A percentile compares a stretch with the other conserved stretches of the same genome.
phyloP scores from a whole-genome alignment of 2,329 filamentous ascomycete genomes.

The Leptographium lundbergii region DNA sequence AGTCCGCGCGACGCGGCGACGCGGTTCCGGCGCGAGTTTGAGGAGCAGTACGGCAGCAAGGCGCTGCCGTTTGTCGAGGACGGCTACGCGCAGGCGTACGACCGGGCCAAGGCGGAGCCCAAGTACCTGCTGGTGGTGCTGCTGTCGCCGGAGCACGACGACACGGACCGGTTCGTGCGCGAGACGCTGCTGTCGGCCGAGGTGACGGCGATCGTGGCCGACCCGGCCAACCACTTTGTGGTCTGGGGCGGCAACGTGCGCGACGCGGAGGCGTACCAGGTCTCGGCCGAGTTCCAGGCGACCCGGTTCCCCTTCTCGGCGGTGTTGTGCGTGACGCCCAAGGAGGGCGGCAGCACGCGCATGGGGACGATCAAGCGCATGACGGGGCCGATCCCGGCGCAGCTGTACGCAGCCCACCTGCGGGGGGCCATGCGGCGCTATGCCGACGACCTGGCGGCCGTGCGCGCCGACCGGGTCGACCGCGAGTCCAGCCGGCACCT shows the following conservation, averaged over 20 bases:
- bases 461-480: constrained; percentile 63
- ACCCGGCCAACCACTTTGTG: constrained; percentile 66
- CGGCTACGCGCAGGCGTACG: constrained; percentile 83
- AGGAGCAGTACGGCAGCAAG: constrained; percentile 75
- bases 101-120: constrained; percentile 78
- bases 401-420: constrained; percentile 65
- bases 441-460: constrained; percentile 58
- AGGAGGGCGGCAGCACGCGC: constrained; percentile 54
- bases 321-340: constrained; percentile 76
- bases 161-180: constrained; percentile 68
- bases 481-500: constrained; percentile 72
- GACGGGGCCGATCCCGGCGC: constrained; percentile 55
- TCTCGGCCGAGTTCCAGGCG: constrained; percentile 73
- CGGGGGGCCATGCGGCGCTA: constrained; percentile 62
- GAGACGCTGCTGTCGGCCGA: constrained; percentile 70
- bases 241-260: constrained; percentile 89
- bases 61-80: constrained; percentile 70
- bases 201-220: constrained; percentile 60
- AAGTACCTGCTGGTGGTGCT: constrained; percentile 86
- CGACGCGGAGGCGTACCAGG: constrained; percentile 89
- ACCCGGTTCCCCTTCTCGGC: constrained; percentile 89
- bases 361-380: constrained; percentile 85
- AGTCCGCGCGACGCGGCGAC: constrained; percentile 79
- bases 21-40: constrained; percentile 83
- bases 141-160: constrained; percentile 86